phyloP scores from a whole-genome alignment of 257 asterid species.

The Solanum appendiculatum region DNA sequence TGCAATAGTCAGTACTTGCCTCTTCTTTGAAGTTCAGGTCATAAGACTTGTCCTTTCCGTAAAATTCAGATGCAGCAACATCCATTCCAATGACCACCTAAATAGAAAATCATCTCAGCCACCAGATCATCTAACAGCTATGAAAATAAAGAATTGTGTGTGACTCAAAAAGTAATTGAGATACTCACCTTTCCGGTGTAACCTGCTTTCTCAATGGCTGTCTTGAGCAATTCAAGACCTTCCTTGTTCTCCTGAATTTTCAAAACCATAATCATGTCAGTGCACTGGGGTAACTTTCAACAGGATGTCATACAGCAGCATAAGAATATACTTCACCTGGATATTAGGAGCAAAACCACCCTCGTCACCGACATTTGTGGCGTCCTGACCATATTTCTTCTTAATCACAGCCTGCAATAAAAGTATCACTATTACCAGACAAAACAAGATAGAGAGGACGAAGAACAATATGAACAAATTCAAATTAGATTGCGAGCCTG shows the following conservation, averaged over 20 bases:
- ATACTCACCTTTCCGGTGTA: constrained; percentile 65
- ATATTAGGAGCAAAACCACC: constrained; percentile 99
- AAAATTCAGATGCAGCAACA: constrained; percentile 98
- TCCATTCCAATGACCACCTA: constrained; percentile 99
- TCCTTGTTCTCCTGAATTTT: constrained; percentile 85
- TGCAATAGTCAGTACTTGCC: constrained; percentile 18
- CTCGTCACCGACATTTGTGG: constrained; percentile 97
- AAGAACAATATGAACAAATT: neutral
- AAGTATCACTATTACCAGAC: neutral
- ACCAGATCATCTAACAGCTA: neutral
- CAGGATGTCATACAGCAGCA: neutral
- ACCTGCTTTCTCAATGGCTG: constrained; percentile 95
- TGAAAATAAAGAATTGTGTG: neutral
- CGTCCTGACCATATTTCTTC: constrained; percentile 97
- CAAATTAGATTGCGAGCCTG: neutral
- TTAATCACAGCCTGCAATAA: constrained; percentile 72
- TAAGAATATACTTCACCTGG: constrained; percentile 36
- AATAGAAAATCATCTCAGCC: neutral
- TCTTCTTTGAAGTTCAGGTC: constrained; percentile 98
- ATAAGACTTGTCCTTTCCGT: constrained; percentile 60
- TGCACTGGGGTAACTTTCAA: neutral
- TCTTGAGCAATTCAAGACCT: constrained; percentile 94
- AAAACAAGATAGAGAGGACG: neutral
- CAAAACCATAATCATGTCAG: constrained; percentile 2
- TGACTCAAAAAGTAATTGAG: neutral